A percentile compares a stretch with the other conserved stretches of the same genome.
These are phyloP conservation scores for Xerocomus minutiporus DNA, from an alignment of 1,284 basidiomycete genomes.

Conservation along the genomic window DNA sequence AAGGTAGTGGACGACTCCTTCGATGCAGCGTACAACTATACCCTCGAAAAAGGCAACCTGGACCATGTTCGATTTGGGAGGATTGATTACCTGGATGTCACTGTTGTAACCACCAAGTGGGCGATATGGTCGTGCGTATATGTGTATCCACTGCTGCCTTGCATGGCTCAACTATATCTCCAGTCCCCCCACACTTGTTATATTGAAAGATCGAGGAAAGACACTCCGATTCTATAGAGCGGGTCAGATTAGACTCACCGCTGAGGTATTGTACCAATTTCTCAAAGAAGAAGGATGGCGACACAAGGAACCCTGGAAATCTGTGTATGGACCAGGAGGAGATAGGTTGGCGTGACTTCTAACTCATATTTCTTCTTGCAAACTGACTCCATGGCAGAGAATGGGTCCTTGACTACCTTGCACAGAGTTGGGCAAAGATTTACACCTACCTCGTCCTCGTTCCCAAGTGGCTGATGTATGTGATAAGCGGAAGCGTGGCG, in stretches of 20 bases:
- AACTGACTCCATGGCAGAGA: conserved; percentile 44
- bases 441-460: conserved; percentile 47
- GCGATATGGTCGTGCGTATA: conserved; percentile 65
- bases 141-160: conserved; percentile 1
- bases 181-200: conserved; percentile 67
- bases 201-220: conserved; percentile 63
- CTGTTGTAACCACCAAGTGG: conserved; percentile 76
- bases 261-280: conserved; percentile 58
- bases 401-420: conserved; percentile 60
- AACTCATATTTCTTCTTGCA: background rate
- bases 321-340: conserved; percentile 65
- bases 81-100: conserved; percentile 78
- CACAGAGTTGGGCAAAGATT: conserved; percentile 42
- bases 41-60: conserved; percentile 56
- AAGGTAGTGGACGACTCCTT: conserved; percentile 65
- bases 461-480: conserved; percentile 50
- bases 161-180: conserved; percentile 4
- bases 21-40: conserved; percentile 64
- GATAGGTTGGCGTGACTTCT: conserved; percentile 45
- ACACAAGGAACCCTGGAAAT: conserved; percentile 55
- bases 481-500: conserved; percentile 45
- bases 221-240: conserved; percentile 71
- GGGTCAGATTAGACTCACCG: conserved; percentile 52
- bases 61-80: conserved; percentile 71
- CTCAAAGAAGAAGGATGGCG: conserved; percentile 58